Percentiles rank a stretch among this genome's conserved stretches.
phyloP scores from a whole-genome alignment of 2,329 filamentous ascomycete species.

The Ophiocordyceps sinensis region DNA sequence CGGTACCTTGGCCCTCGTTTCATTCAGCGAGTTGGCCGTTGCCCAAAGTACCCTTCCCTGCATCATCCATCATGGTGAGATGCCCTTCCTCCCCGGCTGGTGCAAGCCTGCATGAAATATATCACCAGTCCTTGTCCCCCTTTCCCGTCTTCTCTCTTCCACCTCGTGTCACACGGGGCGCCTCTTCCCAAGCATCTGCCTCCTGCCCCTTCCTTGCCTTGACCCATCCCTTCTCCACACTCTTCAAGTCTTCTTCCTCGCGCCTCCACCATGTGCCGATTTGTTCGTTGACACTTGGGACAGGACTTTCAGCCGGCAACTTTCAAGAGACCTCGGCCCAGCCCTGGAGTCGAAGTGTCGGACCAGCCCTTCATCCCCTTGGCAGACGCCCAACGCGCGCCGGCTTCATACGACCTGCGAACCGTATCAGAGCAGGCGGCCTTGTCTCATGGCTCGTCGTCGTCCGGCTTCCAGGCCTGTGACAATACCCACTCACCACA shows the following conservation, averaged over 20 bases:
- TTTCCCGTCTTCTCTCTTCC: conserved; percentile 10
- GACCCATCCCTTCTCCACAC: not conserved
- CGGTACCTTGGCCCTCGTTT: conserved; percentile 20
- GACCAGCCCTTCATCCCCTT: conserved; percentile 7
- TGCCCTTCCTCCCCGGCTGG: conserved; percentile 20
- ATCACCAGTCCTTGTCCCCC: conserved; percentile 22
- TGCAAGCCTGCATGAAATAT: conserved; percentile 31
- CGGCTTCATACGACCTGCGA: conserved; percentile 12
- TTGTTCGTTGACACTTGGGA: conserved; percentile 18
- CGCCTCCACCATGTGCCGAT: conserved; percentile 4
- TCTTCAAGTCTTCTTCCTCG: conserved; percentile 5
- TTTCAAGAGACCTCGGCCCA: conserved; percentile 15
- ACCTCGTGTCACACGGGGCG: conserved; percentile 4
- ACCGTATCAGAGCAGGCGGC: conserved; percentile 14
- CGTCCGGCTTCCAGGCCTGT: conserved; percentile 16
- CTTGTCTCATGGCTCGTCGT: conserved; percentile 14
- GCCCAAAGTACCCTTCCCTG: conserved; percentile 23
- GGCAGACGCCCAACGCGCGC: conserved; percentile 10
- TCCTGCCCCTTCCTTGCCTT: no score
- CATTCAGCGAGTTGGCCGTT: conserved; percentile 16
- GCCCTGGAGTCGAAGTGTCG: conserved; percentile 10
- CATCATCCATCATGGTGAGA: conserved; percentile 35
- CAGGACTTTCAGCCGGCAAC: conserved; percentile 16
- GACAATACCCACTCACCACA: conserved; percentile 11
- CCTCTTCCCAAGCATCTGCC: not conserved